A percentile compares a stretch with the other conserved stretches of the same genome.
phyloP scores from a whole-genome alignment of 768 basidiomycete species.

The Leucocoprinus leucothites region DNA sequence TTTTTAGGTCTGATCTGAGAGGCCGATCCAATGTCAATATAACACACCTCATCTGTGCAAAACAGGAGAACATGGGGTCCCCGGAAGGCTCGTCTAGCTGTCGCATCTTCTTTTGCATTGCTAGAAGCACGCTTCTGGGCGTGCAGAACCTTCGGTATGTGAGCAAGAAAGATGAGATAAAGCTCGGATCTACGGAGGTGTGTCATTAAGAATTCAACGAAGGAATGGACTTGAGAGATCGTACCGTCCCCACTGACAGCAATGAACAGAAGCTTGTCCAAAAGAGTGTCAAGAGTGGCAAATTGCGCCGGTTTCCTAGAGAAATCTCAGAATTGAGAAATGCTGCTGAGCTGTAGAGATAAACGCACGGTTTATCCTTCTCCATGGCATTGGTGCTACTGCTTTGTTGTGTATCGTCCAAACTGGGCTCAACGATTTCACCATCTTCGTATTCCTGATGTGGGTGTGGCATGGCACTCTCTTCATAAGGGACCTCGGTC shows the following conservation, averaged over 20 bases:
- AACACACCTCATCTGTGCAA: conserved; percentile 80
- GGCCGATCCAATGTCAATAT: not conserved
- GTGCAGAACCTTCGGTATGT: conserved; percentile 82
- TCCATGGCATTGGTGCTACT: conserved; percentile 23
- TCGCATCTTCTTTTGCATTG: conserved; percentile 86
- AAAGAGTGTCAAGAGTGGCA: conserved; percentile 73
- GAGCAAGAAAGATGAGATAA: conserved; percentile 75
- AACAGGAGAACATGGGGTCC: conserved; percentile 85
- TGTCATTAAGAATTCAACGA: not conserved
- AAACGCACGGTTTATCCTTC: conserved; percentile 53
- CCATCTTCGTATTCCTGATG: not conserved
- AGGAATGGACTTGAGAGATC: conserved; percentile 4
- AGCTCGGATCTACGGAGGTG: conserved; percentile 57
- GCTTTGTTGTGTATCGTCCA: conserved; percentile 19
- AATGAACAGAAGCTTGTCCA: conserved; percentile 81
- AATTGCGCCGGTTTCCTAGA: conserved; percentile 59
- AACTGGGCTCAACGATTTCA: not conserved
- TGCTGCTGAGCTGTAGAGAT: not conserved
- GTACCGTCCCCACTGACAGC: conserved; percentile 82
- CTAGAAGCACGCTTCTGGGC: conserved; percentile 74
- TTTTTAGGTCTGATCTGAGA: conserved; percentile 3
- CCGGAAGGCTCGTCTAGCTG: conserved; percentile 67
- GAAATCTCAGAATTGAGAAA: not conserved
- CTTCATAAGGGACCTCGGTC: not conserved
- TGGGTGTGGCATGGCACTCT: not conserved